Evolutionary conservation across 345 rosid genomes (phyloP), one percentile per base, ranked within the genome.

Genomic region (Bruguiera sexangula): DNA sequence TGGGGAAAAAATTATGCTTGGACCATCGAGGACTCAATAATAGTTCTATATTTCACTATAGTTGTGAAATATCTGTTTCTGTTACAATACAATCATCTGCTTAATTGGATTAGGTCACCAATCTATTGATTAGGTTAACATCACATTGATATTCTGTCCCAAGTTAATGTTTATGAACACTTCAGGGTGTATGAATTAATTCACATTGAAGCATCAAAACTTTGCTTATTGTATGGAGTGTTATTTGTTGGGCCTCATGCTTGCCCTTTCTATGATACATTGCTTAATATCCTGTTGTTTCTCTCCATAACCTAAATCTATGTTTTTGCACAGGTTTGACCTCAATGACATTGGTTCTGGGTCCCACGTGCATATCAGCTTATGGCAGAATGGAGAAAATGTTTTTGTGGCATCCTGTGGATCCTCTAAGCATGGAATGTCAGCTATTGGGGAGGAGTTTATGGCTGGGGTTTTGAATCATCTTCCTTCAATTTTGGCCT

Each of bases 401-500:
- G 87, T 90, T 63, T 92, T 92, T 72, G 82, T 82, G 73, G 90
- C 89, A 73, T 85, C 96, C 20, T 87, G 68, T 80, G 78, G 76
- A 37, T 78, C 94, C 22, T 82, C 89, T 62, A 70, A n/a, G 64
- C 75, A 88, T 74, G 99, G 99, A 69, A 92, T 95, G 78, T 89
- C 99, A 19, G 73, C 73, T 46, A 34, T 76, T 9, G 99, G 96
- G 29, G 79, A 84, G 84, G 80, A 85, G 75, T 95, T 92, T 78
- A 84, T 95, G 97, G 97, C 99, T 16, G 97, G 97, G 26, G 96
- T 92, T 77, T 60, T 95, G n/a, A 55, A 78, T 54, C 99, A 95
- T 74, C 93, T 95, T 15, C 96, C 97, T 76, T 86, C 99, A 39
- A 84, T 92, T 78, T 65, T 95, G 80, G 96, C 97, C 29, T 72